These are phyloP conservation scores for Chloris gayana DNA, from an alignment of 176 grass and related monocot species.

Conservation along the genomic window DNA sequence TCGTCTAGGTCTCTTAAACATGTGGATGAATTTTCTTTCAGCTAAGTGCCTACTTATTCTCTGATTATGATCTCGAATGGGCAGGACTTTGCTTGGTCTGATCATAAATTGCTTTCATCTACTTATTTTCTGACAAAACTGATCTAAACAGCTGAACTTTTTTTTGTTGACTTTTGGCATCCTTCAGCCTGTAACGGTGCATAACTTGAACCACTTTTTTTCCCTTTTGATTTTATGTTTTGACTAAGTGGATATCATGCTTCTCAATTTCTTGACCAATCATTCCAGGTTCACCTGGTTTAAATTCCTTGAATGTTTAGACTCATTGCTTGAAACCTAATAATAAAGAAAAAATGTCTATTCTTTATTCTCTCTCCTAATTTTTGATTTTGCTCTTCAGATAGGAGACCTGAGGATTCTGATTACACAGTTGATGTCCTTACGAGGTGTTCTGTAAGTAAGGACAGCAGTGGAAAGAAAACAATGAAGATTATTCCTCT, in stretches of 20 bases:
- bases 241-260: background rate
- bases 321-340: background rate
- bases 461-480: constrained; percentile 74
- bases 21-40: background rate
- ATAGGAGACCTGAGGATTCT: constrained; percentile 74
- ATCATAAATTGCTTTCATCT: background rate
- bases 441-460: constrained; percentile 73
- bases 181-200: background rate
- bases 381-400: constrained; percentile 45
- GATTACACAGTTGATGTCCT: constrained; percentile 88
- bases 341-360: background rate
- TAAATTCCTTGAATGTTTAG: constrained; percentile 12
- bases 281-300: background rate
- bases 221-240: background rate
- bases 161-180: background rate
- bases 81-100: background rate
- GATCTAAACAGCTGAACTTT: constrained; percentile 5
- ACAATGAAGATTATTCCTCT: constrained; percentile 65
- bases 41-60: constrained; percentile 11
- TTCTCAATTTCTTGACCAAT: background rate
- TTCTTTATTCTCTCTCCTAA: constrained; percentile 13
- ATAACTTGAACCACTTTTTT: background rate
- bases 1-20: background rate
- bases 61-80: background rate
- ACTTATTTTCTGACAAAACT: constrained; percentile 22